These are phyloP conservation scores for Penicillium decumbens DNA, from an alignment of 2,329 filamentous ascomycete genomes.

Conservation along the genomic window DNA sequence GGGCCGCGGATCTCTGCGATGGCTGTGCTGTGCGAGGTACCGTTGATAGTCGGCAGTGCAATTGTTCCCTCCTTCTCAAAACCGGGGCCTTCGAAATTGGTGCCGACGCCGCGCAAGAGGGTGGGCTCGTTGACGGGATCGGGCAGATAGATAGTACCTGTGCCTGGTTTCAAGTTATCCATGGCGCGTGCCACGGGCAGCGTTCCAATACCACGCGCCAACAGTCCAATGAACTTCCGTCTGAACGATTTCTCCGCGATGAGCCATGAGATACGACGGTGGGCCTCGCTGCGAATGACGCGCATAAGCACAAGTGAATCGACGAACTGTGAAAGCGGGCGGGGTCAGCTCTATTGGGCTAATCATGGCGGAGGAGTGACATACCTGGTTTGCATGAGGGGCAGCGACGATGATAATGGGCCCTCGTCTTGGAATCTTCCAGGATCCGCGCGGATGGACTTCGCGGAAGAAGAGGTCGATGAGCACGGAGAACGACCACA, in stretches of 20 bases:
- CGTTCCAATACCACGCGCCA: slow-evolving; percentile 77
- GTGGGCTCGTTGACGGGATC: slow-evolving; percentile 81
- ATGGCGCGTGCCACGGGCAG: slow-evolving; percentile 91
- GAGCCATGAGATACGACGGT: slow-evolving; percentile 83
- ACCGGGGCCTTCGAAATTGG: slow-evolving; percentile 69
- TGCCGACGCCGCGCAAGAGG: slow-evolving; percentile 72
- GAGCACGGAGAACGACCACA: slow-evolving; percentile 58
- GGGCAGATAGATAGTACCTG: slow-evolving; percentile 80
- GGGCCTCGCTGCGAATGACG: slow-evolving; percentile 78
- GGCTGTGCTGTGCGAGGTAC: slow-evolving; percentile 73
- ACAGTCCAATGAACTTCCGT: slow-evolving; percentile 79
- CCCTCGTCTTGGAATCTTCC: slow-evolving; percentile 84
- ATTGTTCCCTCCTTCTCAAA: slow-evolving; percentile 76
- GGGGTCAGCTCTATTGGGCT: slow-evolving; percentile 7
- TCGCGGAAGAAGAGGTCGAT: slow-evolving; percentile 98
- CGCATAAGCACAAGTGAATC: slow-evolving; percentile 92
- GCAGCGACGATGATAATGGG: slow-evolving; percentile 94
- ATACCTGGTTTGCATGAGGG: slow-evolving; percentile 90
- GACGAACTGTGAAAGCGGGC: slow-evolving; percentile 64
- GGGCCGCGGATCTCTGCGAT: slow-evolving; percentile 75
- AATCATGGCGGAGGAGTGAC: slow-evolving; percentile 21
- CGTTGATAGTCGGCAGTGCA: slow-evolving; percentile 79
- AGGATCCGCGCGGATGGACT: slow-evolving; percentile 88
- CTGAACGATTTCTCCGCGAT: slow-evolving; percentile 95
- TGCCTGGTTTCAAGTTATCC: slow-evolving; percentile 75